phyloP scores from a whole-genome alignment of 2,329 filamentous ascomycete species.

The Talaromyces sp. region DNA sequence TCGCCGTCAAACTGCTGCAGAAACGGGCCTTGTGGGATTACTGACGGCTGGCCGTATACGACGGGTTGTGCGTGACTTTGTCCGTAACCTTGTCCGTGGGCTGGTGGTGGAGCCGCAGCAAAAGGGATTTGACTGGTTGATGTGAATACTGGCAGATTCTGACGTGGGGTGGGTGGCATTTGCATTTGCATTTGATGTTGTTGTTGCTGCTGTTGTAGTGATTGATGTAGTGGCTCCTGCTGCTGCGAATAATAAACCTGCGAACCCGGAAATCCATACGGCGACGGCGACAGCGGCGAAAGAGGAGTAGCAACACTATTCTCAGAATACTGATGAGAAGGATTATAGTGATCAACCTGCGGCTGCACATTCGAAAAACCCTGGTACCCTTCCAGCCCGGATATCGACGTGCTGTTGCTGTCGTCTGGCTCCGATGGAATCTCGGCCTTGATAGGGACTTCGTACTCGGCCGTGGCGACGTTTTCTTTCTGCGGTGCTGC shows the following conservation, averaged over 20 bases:
- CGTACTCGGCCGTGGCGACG: not conserved
- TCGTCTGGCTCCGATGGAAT: not conserved
- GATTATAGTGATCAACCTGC: not conserved
- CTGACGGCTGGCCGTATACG: too few species aligned
- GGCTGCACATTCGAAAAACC: not conserved
- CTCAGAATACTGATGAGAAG: not conserved
- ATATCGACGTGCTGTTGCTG: not conserved
- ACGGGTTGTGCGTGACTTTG: not conserved
- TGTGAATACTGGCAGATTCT: constrained; percentile 46
- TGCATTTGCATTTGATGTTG: not conserved
- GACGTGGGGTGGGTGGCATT: not conserved
- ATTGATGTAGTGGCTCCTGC: too few species aligned
- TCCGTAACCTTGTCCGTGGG: not conserved
- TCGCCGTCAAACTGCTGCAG: not conserved
- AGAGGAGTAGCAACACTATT: not conserved
- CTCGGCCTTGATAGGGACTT: constrained; percentile 5
- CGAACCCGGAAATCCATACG: constrained; percentile 12
- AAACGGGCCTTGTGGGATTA: not conserved
- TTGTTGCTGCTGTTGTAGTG: not conserved
- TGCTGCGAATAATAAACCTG: constrained; percentile 2
- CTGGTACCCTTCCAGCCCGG: not conserved
- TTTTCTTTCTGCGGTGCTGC: not conserved
- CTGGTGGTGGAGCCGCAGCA: constrained; percentile 14
- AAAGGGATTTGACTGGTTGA: constrained; percentile 43
- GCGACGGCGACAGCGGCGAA: constrained; percentile 7